phyloP scores from a whole-genome alignment of 1,139 yeast genomes.

The Yamadazyma atmosphaerica region DNA sequence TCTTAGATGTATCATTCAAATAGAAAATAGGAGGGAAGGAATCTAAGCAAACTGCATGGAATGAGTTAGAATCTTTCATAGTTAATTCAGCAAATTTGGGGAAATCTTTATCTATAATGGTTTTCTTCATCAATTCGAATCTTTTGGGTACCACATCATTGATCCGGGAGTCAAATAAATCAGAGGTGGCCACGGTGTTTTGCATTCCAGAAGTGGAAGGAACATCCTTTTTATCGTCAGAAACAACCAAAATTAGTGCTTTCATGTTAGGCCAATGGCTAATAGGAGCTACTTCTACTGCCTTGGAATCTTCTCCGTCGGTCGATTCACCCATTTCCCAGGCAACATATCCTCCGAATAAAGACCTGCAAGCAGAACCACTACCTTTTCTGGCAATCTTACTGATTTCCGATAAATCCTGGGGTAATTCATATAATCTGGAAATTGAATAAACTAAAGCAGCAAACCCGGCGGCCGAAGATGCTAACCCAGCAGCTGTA shows the following conservation, averaged over 20 bases:
- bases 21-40: slow-evolving; percentile 95
- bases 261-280: slow-evolving; percentile 91
- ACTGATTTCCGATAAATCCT: slow-evolving; percentile 78
- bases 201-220: slow-evolving; percentile 98
- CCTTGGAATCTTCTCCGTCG: slow-evolving; percentile 88
- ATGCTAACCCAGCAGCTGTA: slow-evolving; percentile 97
- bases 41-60: slow-evolving; percentile 96
- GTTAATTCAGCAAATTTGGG: slow-evolving; percentile 82
- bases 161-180: slow-evolving; percentile 78
- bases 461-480: slow-evolving; percentile 92
- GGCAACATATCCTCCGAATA: slow-evolving; percentile 96
- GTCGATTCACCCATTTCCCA: slow-evolving; percentile 89
- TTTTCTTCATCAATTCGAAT: slow-evolving; percentile 74
- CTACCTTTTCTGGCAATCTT: slow-evolving; percentile 97
- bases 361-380: slow-evolving; percentile 96
- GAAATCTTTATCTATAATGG: slow-evolving; percentile 74
- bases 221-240: slow-evolving; percentile 91
- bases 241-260: slow-evolving; percentile 89
- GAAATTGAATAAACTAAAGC: slow-evolving; percentile 91
- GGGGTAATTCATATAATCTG: slow-evolving; percentile 75
- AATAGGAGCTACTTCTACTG: slow-evolving; percentile 84
- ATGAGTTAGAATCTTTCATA: slow-evolving; percentile 94
- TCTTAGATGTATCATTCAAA: slow-evolving; percentile 91
- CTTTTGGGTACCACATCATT: slow-evolving; percentile 81
- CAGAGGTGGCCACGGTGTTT: slow-evolving; percentile 84